These are phyloP conservation scores for Syncephalis plumigaleata DNA, from an alignment of 371 early-diverging fungal species.

Conservation along the genomic window DNA sequence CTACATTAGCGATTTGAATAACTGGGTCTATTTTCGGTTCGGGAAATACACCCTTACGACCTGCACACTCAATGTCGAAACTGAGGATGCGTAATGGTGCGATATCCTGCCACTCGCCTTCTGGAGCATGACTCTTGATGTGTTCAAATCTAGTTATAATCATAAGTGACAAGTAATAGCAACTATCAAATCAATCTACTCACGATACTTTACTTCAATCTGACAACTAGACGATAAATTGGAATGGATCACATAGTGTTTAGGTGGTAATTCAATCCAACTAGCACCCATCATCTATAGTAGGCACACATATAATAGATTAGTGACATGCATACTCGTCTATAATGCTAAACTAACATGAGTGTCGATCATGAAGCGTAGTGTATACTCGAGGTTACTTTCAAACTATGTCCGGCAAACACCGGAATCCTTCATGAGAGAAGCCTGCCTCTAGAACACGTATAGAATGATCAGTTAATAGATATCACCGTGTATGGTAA, in stretches of 20 bases:
- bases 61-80: slow-evolving; percentile 99
- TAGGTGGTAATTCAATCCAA: slow-evolving; percentile 82
- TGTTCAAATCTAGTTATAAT: slow-evolving; percentile 31
- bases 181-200: slow-evolving; percentile 1
- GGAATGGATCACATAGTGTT: slow-evolving; percentile 31
- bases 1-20: slow-evolving; percentile 98
- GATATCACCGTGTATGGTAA: no score
- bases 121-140: slow-evolving; percentile 71
- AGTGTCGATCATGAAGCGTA: slow-evolving; percentile 97
- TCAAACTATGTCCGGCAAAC: slow-evolving; percentile 63
- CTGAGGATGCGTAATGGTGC: slow-evolving; percentile 95
- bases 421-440: slow-evolving; percentile 12
- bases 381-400: slow-evolving; percentile 68
- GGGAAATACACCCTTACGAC: slow-evolving; percentile 94
- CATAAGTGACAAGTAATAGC: no score
- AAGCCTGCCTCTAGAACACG: slow-evolving; percentile 28
- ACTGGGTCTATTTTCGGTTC: slow-evolving; percentile 89
- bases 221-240: slow-evolving; percentile 49
- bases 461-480: no score
- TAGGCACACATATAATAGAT: background rate
- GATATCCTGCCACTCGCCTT: slow-evolving; percentile 82
- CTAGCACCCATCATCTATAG: slow-evolving; percentile 63
- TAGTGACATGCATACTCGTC: background rate
- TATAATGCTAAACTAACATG: slow-evolving; percentile 22
- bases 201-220: slow-evolving; percentile 61